Evolutionary conservation across 2,329 filamentous ascomycete species (phyloP).

Genomic region (Cercospora brassicicola): DNA sequence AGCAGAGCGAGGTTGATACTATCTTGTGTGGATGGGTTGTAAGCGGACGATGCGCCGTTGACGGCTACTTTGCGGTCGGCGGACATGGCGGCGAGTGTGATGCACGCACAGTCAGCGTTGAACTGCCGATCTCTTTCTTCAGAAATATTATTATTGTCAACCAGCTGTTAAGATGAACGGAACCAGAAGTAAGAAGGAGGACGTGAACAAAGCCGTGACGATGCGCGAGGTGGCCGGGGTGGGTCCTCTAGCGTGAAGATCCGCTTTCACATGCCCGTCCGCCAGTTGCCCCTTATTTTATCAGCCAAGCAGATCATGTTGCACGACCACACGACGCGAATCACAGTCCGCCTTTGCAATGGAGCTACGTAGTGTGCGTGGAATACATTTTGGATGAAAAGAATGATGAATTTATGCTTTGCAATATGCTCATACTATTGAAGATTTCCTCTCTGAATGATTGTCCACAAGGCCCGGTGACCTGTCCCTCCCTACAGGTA

Average conservation of each 20-base stretch:
- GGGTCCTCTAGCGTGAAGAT: background rate
- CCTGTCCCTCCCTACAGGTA: background rate
- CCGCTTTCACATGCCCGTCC: background rate
- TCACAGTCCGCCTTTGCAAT: too few relatives aligned
- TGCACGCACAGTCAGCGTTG: background rate
- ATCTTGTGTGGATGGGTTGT: conserved; percentile 42
- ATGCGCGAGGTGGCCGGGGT: background rate
- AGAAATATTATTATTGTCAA: background rate
- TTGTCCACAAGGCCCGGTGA: background rate
- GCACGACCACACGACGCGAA: background rate
- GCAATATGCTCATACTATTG: background rate
- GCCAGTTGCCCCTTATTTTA: background rate
- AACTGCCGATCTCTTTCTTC: background rate
- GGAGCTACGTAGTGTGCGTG: background rate
- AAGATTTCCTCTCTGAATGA: background rate
- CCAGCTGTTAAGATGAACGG: background rate
- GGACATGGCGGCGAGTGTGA: conserved; percentile 17
- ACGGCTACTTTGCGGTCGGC: conserved; percentile 37
- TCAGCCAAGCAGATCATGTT: background rate
- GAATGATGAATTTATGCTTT: background rate
- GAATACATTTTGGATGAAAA: background rate
- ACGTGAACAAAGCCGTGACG: background rate
- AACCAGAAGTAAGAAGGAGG: background rate
- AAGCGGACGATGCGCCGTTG: conserved; percentile 45
- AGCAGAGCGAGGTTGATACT: conserved; percentile 50